A percentile compares a stretch with the other conserved stretches of the same genome.
These are phyloP conservation scores for Nematocida parisii DNA, from an alignment of 371 early-diverging fungal genomes.

Conservation along the genomic window DNA sequence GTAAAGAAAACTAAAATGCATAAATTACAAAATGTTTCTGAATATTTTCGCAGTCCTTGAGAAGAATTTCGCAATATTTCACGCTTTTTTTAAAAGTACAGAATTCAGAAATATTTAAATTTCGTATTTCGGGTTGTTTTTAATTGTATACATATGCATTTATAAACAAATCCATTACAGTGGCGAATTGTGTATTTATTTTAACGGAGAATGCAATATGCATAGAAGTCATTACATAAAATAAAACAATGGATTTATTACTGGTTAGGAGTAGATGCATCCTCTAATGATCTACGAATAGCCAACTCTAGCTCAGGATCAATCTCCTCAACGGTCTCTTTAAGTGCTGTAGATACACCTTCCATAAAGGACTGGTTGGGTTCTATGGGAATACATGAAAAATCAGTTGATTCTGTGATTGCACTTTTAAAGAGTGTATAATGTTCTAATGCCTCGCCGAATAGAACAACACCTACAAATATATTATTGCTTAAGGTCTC, in stretches of 20 bases:
- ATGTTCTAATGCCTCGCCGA: conserved; percentile 83
- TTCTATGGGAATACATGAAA: conserved; percentile 28
- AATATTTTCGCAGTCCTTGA: too few species aligned
- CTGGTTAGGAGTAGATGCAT: conserved; percentile 7
- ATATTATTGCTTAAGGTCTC: conserved; percentile 92
- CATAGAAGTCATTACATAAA: too few species aligned
- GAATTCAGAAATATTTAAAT: too few species aligned
- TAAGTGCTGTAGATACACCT: conserved; percentile 22
- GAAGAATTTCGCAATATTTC: too few species aligned
- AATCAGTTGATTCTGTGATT: conserved; percentile 41
- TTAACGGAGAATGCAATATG: too few species aligned
- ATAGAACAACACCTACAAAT: conserved; percentile 85
- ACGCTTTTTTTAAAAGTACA: too few species aligned
- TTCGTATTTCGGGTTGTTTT: too few species aligned
- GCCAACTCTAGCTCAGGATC: conserved; percentile 59
- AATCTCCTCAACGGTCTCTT: conserved; percentile 38
- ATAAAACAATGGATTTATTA: too few species aligned
- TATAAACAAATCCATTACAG: too few species aligned
- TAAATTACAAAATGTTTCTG: background rate
- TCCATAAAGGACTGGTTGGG: conserved; percentile 43
- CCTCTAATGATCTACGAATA: conserved; percentile 44
- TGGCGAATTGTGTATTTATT: too few species aligned
- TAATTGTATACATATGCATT: too few species aligned
- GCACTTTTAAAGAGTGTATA: conserved; percentile 1
- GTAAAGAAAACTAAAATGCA: background rate